A percentile compares a stretch with the other conserved stretches of the same genome.
Evolutionary conservation across 2,329 filamentous ascomycete species (phyloP).

Genomic region (Pyricularia pennisetigena): DNA sequence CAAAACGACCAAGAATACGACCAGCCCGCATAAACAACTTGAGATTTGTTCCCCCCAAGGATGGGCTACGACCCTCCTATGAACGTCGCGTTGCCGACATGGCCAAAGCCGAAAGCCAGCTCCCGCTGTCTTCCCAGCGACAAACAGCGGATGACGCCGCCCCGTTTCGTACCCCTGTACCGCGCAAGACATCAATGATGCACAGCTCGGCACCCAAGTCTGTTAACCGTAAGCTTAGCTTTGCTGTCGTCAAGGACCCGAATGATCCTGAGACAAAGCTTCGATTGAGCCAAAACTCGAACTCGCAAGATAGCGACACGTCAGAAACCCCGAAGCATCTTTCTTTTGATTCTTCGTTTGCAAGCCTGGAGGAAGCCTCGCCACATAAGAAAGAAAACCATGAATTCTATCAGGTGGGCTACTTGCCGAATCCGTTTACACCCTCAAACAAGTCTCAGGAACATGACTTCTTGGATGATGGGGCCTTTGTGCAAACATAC

Average conservation of each 20-base stretch:
- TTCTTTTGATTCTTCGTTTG: constrained; percentile 19
- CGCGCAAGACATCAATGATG: constrained; percentile 16
- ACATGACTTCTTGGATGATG: not conserved
- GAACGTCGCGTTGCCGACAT: not conserved
- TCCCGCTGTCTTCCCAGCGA: not conserved
- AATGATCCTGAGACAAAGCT: constrained; percentile 52
- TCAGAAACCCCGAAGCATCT: constrained; percentile 19
- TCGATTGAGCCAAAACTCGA: constrained; percentile 57
- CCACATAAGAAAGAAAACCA: not conserved
- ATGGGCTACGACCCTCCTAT: not conserved
- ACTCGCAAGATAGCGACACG: constrained; percentile 37
- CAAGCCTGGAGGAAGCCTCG: not conserved
- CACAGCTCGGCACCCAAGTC: constrained; percentile 21
- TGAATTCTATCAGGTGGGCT: not conserved
- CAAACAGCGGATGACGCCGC: not conserved
- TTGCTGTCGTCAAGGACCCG: constrained; percentile 69
- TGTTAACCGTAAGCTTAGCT: constrained; percentile 42
- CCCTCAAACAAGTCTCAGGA: not conserved
- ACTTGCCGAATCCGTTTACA: not conserved
- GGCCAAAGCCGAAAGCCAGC: not conserved
- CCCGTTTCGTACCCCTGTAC: not conserved
- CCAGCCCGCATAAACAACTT: not conserved
- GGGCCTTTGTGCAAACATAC: not conserved
- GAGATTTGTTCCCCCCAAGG: not conserved
- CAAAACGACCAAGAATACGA: constrained; percentile 7